Conservation (phyloP, 169 alveolate species). For the Plasmodium fragile region DNA sequence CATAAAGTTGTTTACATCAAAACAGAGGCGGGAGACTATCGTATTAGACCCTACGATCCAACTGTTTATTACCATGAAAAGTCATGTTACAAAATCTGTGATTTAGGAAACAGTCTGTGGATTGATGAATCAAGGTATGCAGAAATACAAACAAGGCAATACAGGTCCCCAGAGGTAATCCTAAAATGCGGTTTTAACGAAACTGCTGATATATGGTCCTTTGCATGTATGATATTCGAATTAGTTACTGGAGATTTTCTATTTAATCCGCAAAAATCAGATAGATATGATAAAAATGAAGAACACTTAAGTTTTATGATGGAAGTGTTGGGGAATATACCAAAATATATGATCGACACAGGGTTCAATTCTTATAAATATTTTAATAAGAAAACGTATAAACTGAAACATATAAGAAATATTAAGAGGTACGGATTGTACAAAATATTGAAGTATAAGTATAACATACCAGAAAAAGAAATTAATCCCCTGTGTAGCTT, state of each 20-base stretch:
- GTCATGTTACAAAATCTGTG: conserved; percentile 94
- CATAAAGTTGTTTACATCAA: conserved; percentile 74
- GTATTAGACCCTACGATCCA: conserved; percentile 81
- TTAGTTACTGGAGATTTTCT: conserved; percentile 98
- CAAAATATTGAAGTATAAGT: conserved; percentile 89
- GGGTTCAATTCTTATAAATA: conserved; percentile 85
- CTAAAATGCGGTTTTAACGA: conserved; percentile 95
- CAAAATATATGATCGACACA: conserved; percentile 88
- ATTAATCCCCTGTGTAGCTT: conserved; percentile 88
- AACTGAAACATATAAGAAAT: conserved; percentile 75
- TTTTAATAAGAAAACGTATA: conserved; percentile 33
- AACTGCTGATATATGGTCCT: conserved; percentile 98
- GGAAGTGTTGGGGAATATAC: conserved; percentile 94
- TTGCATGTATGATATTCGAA: conserved; percentile 98
- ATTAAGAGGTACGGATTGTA: conserved; percentile 86
- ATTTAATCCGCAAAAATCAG: conserved; percentile 96
- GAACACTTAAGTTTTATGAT: conserved; percentile 86
- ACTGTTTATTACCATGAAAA: conserved; percentile 82
- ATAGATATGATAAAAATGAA: conserved; percentile 80
- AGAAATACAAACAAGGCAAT: conserved; percentile 98
- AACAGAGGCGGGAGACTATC: conserved; percentile 79
- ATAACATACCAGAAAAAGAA: conserved; percentile 88
- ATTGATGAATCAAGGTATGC: conserved; percentile 95
- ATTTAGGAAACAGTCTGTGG: conserved; percentile 99
- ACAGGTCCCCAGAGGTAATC: conserved; percentile 98